phyloP scores from a whole-genome alignment of 352 stramenopile species.

The Pythium sukuiense region DNA sequence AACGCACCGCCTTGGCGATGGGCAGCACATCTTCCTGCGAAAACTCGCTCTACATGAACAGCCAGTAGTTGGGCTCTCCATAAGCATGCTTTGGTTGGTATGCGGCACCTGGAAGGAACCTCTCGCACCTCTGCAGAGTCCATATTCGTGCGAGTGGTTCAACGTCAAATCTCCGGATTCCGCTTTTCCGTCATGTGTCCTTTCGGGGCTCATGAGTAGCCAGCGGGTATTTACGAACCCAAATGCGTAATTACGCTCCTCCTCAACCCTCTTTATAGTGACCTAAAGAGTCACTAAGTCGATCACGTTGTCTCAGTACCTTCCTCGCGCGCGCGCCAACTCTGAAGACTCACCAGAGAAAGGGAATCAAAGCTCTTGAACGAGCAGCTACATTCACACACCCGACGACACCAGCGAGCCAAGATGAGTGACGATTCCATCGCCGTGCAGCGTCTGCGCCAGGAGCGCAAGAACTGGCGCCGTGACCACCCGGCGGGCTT shows the following conservation, averaged over 20 bases:
- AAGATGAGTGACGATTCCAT: slow-evolving; percentile 88
- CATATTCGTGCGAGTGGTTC: slow-evolving; percentile 2
- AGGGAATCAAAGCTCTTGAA: neutral
- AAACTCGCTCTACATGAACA: slow-evolving; percentile 58
- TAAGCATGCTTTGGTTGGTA: too few species aligned
- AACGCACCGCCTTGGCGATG: slow-evolving; percentile 62
- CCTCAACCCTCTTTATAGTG: slow-evolving; percentile 1
- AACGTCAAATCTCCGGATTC: neutral
- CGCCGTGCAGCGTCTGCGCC: slow-evolving; percentile 84
- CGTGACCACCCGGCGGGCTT: slow-evolving; percentile 96
- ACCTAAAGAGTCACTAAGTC: neutral
- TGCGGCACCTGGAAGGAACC: neutral
- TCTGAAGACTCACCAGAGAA: neutral
- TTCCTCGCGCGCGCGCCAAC: slow-evolving; percentile 2
- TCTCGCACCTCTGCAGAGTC: slow-evolving; percentile 13
- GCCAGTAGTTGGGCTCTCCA: neutral
- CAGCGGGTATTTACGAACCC: neutral
- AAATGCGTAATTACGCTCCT: slow-evolving; percentile 4
- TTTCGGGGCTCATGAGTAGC: neutral
- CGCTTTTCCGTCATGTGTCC: neutral
- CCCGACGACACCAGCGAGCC: neutral
- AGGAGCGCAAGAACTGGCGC: slow-evolving; percentile 95
- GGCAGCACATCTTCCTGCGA: slow-evolving; percentile 76
- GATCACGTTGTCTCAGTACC: slow-evolving; percentile 1
- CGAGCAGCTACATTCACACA: neutral